Evolutionary conservation across 108 stramenopile species (phyloP).

Genomic region (Pinguiococcus pyrenoidosus): DNA sequence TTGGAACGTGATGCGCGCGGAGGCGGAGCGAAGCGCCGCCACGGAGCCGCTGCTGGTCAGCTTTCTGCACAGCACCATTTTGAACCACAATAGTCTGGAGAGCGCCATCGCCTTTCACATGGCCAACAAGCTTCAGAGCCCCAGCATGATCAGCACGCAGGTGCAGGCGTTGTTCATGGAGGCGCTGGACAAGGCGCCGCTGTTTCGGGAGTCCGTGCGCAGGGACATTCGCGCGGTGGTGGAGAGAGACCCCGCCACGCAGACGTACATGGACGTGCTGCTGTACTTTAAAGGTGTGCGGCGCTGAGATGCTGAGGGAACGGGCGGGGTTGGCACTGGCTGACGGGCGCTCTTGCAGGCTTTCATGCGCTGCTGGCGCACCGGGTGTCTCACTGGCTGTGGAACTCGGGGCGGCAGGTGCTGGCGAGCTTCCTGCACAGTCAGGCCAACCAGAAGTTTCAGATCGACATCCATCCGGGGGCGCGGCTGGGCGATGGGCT

Average conservation of each 20-base stretch:
- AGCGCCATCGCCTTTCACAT: constrained; percentile 60
- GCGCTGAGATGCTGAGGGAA: neutral
- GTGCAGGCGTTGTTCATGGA: constrained; percentile 51
- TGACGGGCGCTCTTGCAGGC: no score
- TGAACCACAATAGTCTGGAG: constrained; percentile 65
- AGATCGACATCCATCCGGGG: constrained; percentile 67
- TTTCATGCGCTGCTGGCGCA: constrained; percentile 61
- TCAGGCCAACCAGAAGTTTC: constrained; percentile 20
- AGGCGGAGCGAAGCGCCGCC: no score
- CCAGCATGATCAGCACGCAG: constrained; percentile 54
- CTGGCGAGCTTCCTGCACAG: constrained; percentile 24
- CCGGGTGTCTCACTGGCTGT: constrained; percentile 53
- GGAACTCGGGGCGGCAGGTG: constrained; percentile 39
- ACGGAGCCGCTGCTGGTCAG: constrained; percentile 64
- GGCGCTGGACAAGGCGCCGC: neutral
- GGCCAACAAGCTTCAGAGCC: constrained; percentile 53
- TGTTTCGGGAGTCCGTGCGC: neutral
- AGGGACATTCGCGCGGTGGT: neutral
- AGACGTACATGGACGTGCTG: constrained; percentile 21
- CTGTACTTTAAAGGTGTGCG: constrained; percentile 79
- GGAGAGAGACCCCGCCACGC: constrained; percentile 22
- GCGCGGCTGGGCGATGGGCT: constrained; percentile 43
- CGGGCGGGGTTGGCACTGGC: neutral
- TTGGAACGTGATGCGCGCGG: no score
- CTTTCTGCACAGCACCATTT: constrained; percentile 62